Percentiles rank a stretch among this genome's conserved stretches.
These are phyloP conservation scores for Rhizopogon roseolus DNA, from an alignment of 768 basidiomycete genomes.

Conservation along the genomic window DNA sequence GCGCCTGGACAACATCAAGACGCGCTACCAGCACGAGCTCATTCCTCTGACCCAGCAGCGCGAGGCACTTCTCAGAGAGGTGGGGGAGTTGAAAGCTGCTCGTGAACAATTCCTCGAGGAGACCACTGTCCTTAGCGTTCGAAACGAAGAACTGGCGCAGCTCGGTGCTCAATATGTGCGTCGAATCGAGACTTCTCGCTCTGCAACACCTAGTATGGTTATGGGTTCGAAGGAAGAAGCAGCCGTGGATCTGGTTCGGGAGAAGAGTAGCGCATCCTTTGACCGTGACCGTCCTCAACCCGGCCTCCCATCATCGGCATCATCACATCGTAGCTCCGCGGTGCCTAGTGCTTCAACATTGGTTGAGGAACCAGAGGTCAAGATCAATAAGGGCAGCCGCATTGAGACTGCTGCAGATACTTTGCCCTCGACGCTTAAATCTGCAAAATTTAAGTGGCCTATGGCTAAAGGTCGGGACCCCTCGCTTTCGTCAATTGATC, in stretches of 20 bases:
- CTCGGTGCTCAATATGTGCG: constrained; percentile 79
- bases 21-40: constrained; percentile 84
- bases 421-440: constrained; percentile 45
- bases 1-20: constrained; percentile 83
- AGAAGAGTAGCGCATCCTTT: constrained; percentile 25
- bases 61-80: constrained; percentile 74
- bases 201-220: constrained; percentile 9
- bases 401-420: constrained; percentile 32
- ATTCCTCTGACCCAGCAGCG: constrained; percentile 79
- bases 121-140: constrained; percentile 81
- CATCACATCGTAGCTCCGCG: constrained; percentile 13
- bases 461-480: constrained; percentile 49
- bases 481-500: constrained; percentile 27
- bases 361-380: constrained; percentile 24
- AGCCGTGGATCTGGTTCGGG: constrained; percentile 7
- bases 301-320: constrained; percentile 8
- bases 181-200: constrained; percentile 52
- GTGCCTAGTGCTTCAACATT: constrained; percentile 16
- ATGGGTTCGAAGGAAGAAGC: constrained; percentile 1
- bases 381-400: constrained; percentile 22
- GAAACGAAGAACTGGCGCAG: constrained; percentile 91
- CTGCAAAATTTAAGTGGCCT: constrained; percentile 70
- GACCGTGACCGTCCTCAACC: constrained; percentile 15
- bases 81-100: constrained; percentile 79
- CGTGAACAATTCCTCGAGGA: constrained; percentile 89